Evolutionary conservation across 2,329 filamentous ascomycete species (phyloP).

Genomic region (Phoma sp.): DNA sequence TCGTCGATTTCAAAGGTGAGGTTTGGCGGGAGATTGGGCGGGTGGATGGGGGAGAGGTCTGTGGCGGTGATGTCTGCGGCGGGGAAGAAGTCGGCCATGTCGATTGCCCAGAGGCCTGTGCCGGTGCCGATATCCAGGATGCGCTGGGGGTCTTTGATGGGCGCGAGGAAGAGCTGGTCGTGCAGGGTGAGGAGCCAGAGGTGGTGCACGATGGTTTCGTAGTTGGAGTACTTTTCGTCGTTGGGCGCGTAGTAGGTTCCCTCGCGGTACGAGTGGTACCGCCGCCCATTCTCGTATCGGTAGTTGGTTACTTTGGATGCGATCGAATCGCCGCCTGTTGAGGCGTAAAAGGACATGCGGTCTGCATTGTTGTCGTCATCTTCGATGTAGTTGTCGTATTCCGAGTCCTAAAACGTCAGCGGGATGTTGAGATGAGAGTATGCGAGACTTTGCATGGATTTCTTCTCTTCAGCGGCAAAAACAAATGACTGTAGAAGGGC

Average conservation of each 20-base stretch:
- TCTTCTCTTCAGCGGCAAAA: no score
- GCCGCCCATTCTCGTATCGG: conserved; percentile 48
- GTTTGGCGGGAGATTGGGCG: conserved; percentile 49
- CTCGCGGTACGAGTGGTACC: conserved; percentile 47
- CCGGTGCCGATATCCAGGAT: conserved; percentile 48
- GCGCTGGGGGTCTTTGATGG: conserved; percentile 33
- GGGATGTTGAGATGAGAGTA: no score
- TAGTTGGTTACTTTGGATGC: conserved; percentile 51
- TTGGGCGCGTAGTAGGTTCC: conserved; percentile 47
- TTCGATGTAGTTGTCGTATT: conserved; percentile 34
- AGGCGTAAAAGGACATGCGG: conserved; percentile 34
- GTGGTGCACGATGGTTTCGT: conserved; percentile 43
- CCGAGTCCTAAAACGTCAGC: conserved; percentile 37
- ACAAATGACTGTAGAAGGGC: no score
- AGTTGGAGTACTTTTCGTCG: conserved; percentile 38
- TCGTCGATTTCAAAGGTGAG: conserved; percentile 57
- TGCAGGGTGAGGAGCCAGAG: conserved; percentile 46
- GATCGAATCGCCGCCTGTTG: conserved; percentile 46
- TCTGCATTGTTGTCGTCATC: conserved; percentile 36
- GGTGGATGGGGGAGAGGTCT: conserved; percentile 48
- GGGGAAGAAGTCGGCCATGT: conserved; percentile 50
- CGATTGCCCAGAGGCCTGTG: conserved; percentile 47
- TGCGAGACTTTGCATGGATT: no score
- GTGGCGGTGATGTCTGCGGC: conserved; percentile 44
- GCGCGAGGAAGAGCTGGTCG: conserved; percentile 46